These are phyloP conservation scores for Entamoeba nuttalli DNA, from an alignment of 208 protist genomes.

Conservation along the genomic window DNA sequence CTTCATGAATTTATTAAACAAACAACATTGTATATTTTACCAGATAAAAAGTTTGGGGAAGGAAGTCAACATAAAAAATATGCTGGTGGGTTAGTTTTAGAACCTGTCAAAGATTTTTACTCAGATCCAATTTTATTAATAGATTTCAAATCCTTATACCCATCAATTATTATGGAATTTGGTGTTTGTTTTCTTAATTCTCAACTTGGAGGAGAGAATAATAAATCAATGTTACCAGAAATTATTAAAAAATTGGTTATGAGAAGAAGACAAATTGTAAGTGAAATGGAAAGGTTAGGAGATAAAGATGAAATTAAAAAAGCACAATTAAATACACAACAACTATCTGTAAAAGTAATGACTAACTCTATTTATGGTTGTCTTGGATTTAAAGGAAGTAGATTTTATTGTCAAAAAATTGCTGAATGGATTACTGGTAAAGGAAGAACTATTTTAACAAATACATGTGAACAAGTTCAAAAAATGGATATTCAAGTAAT, in stretches of 20 bases:
- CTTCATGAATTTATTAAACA: background rate
- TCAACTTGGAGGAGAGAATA: background rate
- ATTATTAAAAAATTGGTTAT: slow-evolving; percentile 4
- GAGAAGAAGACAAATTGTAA: background rate
- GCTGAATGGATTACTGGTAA: slow-evolving; percentile 87
- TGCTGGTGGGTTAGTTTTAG: slow-evolving; percentile 19
- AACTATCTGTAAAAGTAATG: slow-evolving; percentile 27
- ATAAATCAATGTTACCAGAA: background rate
- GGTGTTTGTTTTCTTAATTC: slow-evolving; percentile 99
- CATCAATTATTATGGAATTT: slow-evolving; percentile 97
- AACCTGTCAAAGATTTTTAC: slow-evolving; percentile 58
- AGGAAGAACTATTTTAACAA: slow-evolving; percentile 73
- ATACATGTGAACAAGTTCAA: slow-evolving; percentile 67
- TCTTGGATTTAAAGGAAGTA: slow-evolving; percentile 84
- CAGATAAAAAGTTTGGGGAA: background rate
- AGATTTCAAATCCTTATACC: slow-evolving; percentile 99
- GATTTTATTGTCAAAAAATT: slow-evolving; percentile 91
- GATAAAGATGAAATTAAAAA: background rate
- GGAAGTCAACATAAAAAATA: background rate
- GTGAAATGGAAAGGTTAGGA: background rate
- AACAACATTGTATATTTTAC: background rate
- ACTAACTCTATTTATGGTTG: slow-evolving; percentile 67
- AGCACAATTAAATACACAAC: background rate
- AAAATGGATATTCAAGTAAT: slow-evolving; percentile 36
- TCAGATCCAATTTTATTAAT: slow-evolving; percentile 90